Evolutionary conservation across 2,329 filamentous ascomycete species (phyloP), one percentile per base, ranked within the genome.

Genomic region (Aspergillus neotritici): DNA sequence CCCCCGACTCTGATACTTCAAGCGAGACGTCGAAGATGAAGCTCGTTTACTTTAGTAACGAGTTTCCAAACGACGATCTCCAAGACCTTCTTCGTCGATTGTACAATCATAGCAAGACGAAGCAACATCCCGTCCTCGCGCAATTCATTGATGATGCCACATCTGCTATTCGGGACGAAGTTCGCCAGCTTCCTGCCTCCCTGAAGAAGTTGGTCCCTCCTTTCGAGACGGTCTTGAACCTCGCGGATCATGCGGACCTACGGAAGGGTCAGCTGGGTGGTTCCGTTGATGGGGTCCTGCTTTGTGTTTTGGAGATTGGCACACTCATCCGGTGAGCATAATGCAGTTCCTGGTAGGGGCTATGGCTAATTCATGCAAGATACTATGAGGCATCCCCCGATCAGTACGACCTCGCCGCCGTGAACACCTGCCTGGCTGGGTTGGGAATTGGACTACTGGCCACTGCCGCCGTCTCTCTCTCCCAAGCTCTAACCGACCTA

Each of bases 21-120:
- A 16, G 31, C n/a, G 38, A 39, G 15, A 25, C 37, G 14, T 30
- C 36, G 15, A 48, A 46, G 17, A 44, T 52, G 42, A 53, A 50
- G 44, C 36, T 74, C 30, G 39, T 63, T n/a, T 73, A 69, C 52
- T 76, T 75, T 55, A 63, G 67, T 53, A 75, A 76, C 43, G 71
- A 76, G 47, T 72, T 76, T 39, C 72, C 73, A 0, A 56, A 58
- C 5, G 72, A 74, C 35, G 67, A 75, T 43, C 52, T 74, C 6
- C 45, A 59, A 15, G 51, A 60, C 12, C 48, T 75, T 1, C 58
- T 69, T 34, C 70, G 71, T 5, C 53, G 58, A 3, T 52, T 76
- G 4, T 61, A 66, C 29, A 45, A 44, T 11, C 65, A 66, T 39
- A 71, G 67, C 58, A 75, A 74, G 47, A 58, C 63, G 43, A 60